Base-by-base conservation (phyloP, 495 filamentous ascomycete species). In the Evernia prunastri region DNA sequence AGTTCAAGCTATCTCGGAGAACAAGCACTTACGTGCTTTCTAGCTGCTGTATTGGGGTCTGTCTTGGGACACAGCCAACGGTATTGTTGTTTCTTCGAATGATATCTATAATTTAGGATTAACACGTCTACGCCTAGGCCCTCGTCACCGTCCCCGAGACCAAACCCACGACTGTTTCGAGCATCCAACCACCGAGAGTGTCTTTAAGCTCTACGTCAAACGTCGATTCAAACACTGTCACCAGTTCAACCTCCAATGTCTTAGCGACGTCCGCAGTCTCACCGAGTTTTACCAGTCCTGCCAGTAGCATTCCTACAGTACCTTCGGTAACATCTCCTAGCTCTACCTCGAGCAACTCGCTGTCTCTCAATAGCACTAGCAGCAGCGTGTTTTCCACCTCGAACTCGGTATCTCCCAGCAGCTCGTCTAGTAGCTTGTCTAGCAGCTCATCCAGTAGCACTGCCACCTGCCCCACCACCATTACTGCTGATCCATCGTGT, bases 41-140 rank as follows among this genome's bases (percentile, higher is more conserved):
- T 31, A 53, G 49, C 49, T 53, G 49, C 49, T 53, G 49, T 53
- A 29, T 53, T 31, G 49, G 49, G 25, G 27, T 53, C 13, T 53
- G 49, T 18, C 25, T 31, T 29, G 49, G 13, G 11, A 53, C 27
- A 53, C 49, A 29, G 31, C 49, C 49, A 17, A 53, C 27, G 49
- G 49, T 53, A 53, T 31, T 8, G 5, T 31, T 53, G 49, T 53
- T 29, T 18, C 13, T 5, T 31, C 25, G 12, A 53, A 1, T 8
- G n/a, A 15, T 6, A 0, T 43, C 7, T 29, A 4, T 13, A 53
- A 1, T 17, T 31, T 27, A 18, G 49, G 25, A 53, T 17, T 53
- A 27, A 53, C 27, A 53, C 2, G 11, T 4, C 5, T 15, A 53
- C 49, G 7, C 8, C 17, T 9, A 53, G 49, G 49, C 12, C 49